Evolutionary conservation across 1,284 basidiomycete species (phyloP).

Genomic region (Schizophyllum commune): DNA sequence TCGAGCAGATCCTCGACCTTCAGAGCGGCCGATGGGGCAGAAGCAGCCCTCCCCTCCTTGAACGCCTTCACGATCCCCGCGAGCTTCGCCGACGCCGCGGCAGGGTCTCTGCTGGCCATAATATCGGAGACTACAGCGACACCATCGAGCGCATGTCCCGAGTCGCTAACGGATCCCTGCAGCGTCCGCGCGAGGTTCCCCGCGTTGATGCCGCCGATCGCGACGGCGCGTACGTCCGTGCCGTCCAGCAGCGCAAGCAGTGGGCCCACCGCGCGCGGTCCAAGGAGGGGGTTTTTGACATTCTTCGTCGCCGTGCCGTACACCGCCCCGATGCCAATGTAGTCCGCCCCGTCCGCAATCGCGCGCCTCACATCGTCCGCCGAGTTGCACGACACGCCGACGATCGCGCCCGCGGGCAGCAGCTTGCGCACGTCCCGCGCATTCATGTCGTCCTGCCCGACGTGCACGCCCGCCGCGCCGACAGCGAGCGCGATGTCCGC

Average conservation of each 20-base stretch:
- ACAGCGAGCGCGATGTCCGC: slow-evolving; percentile 82
- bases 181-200: slow-evolving; percentile 67
- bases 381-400: slow-evolving; percentile 80
- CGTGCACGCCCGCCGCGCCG: slow-evolving; percentile 75
- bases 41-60: slow-evolving; percentile 12
- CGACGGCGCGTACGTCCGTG: slow-evolving; percentile 63
- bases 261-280: slow-evolving; percentile 59
- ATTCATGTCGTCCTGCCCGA: slow-evolving; percentile 90
- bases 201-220: slow-evolving; percentile 82
- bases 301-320: slow-evolving; percentile 73
- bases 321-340: slow-evolving; percentile 81
- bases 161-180: slow-evolving; percentile 59
- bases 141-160: slow-evolving; percentile 60
- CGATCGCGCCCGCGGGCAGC: slow-evolving; percentile 64
- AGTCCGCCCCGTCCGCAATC: slow-evolving; percentile 62
- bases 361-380: slow-evolving; percentile 55
- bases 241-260: slow-evolving; percentile 61
- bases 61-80: slow-evolving; percentile 37
- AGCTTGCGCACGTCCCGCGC: slow-evolving; percentile 60
- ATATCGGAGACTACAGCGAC: slow-evolving; percentile 92
- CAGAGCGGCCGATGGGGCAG: slow-evolving; percentile 1
- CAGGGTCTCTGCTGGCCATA: slow-evolving; percentile 60
- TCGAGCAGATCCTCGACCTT: slow-evolving; percentile 20
- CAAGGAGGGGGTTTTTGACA: slow-evolving; percentile 47
- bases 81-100: slow-evolving; percentile 45